phyloP scores from a whole-genome alignment of 805 yeast genomes.

The Starmerella bombicola region DNA sequence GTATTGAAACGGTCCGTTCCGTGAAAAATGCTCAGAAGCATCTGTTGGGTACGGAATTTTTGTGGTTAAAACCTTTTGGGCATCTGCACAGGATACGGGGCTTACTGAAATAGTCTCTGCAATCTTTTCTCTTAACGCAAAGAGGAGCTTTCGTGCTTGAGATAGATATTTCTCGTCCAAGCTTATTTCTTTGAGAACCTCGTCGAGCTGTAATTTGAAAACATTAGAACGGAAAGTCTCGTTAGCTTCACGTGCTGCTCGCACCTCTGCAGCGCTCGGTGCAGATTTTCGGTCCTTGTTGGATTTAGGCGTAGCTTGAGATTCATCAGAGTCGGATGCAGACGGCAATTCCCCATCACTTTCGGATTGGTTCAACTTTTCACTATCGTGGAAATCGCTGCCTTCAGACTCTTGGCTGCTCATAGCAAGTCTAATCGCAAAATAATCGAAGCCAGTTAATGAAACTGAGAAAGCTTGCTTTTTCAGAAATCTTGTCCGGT shows the following conservation, averaged over 20 bases:
- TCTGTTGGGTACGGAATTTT: slow-evolving; percentile 55
- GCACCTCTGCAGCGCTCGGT: slow-evolving; percentile 53
- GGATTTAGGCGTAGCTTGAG: neutral
- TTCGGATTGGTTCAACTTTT: no score
- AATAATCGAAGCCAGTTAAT: no score
- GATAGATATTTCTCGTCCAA: slow-evolving; percentile 58
- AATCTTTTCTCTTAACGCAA: slow-evolving; percentile 43
- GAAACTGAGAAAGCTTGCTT: no score
- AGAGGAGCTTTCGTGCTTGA: slow-evolving; percentile 48
- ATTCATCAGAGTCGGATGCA: neutral
- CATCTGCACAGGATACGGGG: slow-evolving; percentile 7
- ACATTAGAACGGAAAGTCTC: slow-evolving; percentile 90
- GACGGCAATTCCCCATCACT: neutral
- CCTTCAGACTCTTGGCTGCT: no score
- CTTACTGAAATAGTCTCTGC: slow-evolving; percentile 9
- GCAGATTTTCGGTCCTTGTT: neutral
- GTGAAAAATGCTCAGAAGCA: neutral
- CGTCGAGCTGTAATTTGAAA: slow-evolving; percentile 90
- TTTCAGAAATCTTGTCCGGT: no score
- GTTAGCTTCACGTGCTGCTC: slow-evolving; percentile 84
- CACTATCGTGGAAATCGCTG: no score
- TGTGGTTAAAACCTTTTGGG: slow-evolving; percentile 10
- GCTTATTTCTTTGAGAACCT: slow-evolving; percentile 65
- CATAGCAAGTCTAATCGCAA: no score
- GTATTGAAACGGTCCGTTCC: slow-evolving; percentile 35